Evolutionary conservation across 2,329 filamentous ascomycete genomes (phyloP), one percentile per base, ranked within the genome.

Genomic region (Aspergillus sp.): DNA sequence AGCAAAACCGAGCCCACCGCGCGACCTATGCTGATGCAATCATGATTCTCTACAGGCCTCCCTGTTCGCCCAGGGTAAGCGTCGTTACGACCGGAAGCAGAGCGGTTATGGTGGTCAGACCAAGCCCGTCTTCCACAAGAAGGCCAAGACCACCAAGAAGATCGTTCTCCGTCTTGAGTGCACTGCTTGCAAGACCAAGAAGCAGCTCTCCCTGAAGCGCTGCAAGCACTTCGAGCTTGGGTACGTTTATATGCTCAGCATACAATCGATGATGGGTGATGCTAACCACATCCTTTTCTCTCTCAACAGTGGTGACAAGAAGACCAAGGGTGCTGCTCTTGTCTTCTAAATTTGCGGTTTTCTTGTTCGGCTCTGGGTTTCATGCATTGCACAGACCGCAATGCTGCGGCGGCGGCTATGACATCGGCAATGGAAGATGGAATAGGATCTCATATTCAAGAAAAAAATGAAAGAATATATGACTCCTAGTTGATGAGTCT

Each of bases 171-270:
- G 95, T 86, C 85, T 99, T 82, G 95, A 99, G 83, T 99, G 95
- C 87, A 94, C 92, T 78, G 81, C 84, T 74, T 99, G 95, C 92
- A 98, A 98, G 90, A 89, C 92, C 81, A 98, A 97, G 90, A 89
- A 88, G 82, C 92, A 99, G 86, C 87, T 99, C 78, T 88, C 95
- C 74, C 86, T 99, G 83, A 99, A 99, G 91, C 92, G 95, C 81
- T 99, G 95, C 92, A 99, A 99, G 91, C 95, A 99, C 88, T 99
- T 99, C 84, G 95, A 99, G 87, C 86, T 99, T 78, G 95, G 92
- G 91, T 96, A 92, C 69, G 91, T 88, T 67, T 19, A 1, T 10
- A 17, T 21, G 3, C 10, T 23, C 15, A 27, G 21, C 15, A 8
- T 10, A 13, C 17, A 8, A 17, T 13, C 13, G 3, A 30, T 17